A percentile compares a stretch with the other conserved stretches of the same genome.
phyloP scores from a whole-genome alignment of 208 protist species.

The Crithidia expoeki region DNA sequence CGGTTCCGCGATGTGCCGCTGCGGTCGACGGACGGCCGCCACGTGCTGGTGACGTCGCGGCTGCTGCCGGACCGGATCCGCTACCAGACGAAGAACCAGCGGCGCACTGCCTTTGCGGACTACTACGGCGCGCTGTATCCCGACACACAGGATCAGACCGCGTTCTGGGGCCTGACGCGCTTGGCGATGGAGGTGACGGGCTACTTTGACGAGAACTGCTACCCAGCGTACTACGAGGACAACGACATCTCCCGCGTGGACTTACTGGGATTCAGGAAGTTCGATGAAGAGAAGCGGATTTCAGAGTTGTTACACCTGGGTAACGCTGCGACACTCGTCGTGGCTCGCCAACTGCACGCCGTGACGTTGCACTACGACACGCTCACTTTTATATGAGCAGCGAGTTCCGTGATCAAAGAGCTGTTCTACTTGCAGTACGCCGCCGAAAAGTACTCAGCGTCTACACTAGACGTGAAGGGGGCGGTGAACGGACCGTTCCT shows the following conservation, averaged over 20 bases:
- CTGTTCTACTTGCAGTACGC: no score
- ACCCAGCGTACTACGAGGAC: slow-evolving; percentile 45
- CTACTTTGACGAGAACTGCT: slow-evolving; percentile 52
- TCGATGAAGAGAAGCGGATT: no score
- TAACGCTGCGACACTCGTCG: no score
- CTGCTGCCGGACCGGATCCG: slow-evolving; percentile 47
- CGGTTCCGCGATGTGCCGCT: slow-evolving; percentile 22
- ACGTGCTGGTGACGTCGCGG: slow-evolving; percentile 37
- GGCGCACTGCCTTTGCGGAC: slow-evolving; percentile 2
- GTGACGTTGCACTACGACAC: no score
- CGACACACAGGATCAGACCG: background rate
- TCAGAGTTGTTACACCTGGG: no score
- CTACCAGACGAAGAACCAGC: slow-evolving; percentile 20
- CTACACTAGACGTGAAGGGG: no score
- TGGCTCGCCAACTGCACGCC: no score
- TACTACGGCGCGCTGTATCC: slow-evolving; percentile 22
- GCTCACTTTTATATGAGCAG: no score
- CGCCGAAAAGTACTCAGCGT: no score
- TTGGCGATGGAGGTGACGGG: slow-evolving; percentile 34
- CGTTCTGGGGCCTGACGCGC: slow-evolving; percentile 31
- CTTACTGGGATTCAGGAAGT: slow-evolving; percentile 30
- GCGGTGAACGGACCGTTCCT: no score
- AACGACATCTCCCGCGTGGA: slow-evolving; percentile 25
- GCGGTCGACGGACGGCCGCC: slow-evolving; percentile 24
- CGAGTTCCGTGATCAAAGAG: no score